These are phyloP conservation scores for Trichodelitschia bisporula DNA, from an alignment of 495 filamentous ascomycete genomes.

Conservation along the genomic window DNA sequence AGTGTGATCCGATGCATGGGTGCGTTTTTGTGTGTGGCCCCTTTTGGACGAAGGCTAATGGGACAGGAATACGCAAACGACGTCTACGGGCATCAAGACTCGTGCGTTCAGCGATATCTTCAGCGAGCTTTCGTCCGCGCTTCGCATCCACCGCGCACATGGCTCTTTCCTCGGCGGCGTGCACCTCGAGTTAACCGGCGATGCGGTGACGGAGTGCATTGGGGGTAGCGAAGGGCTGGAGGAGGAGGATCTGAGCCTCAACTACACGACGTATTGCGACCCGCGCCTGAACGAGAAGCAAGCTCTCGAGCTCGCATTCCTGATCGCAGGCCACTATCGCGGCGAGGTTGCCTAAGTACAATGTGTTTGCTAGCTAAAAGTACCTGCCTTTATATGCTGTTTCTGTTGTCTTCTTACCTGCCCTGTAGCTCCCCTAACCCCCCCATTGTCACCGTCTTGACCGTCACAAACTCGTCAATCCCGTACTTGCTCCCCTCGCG, in stretches of 20 bases:
- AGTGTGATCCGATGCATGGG: slow-evolving; percentile 97
- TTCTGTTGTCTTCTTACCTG: too few relatives aligned
- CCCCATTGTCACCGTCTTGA: slow-evolving; percentile 68
- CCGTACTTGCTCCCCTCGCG: slow-evolving; percentile 81
- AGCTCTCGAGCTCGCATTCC: slow-evolving; percentile 78
- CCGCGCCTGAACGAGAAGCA: slow-evolving; percentile 93
- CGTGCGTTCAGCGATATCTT: slow-evolving; percentile 70
- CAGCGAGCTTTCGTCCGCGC: slow-evolving; percentile 51
- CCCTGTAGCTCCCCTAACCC: slow-evolving; percentile 10
- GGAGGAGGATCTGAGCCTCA: slow-evolving; percentile 63
- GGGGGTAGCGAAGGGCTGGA: slow-evolving; percentile 72
- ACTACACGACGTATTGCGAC: slow-evolving; percentile 91
- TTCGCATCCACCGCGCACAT: slow-evolving; percentile 60
- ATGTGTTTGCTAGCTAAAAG: neutral
- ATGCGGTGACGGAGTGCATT: slow-evolving; percentile 87
- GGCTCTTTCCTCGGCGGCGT: slow-evolving; percentile 76
- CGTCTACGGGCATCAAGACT: slow-evolving; percentile 60
- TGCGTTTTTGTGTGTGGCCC: slow-evolving; percentile 13
- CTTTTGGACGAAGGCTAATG: slow-evolving; percentile 1
- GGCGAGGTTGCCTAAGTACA: slow-evolving; percentile 7
- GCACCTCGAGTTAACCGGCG: slow-evolving; percentile 84
- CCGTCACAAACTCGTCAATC: slow-evolving; percentile 65
- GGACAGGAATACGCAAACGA: slow-evolving; percentile 36
- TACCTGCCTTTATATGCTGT: too few relatives aligned
- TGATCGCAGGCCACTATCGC: slow-evolving; percentile 69